Evolutionary conservation across 768 basidiomycete genomes (phyloP).

Genomic region (Coprinopsis cinerea): DNA sequence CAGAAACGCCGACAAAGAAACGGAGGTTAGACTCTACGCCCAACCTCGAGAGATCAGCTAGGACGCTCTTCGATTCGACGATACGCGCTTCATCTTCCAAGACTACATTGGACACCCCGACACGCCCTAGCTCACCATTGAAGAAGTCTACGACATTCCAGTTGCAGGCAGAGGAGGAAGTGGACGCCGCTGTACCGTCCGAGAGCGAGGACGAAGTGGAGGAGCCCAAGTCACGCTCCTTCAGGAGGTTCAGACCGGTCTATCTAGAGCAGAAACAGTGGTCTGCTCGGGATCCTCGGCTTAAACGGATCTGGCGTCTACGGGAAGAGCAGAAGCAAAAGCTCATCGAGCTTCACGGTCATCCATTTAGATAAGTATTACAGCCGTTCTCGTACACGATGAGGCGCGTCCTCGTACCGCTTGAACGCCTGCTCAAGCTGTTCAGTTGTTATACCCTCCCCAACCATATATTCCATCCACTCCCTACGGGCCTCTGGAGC

Average conservation of each 20-base stretch:
- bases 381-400: no score
- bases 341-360: conserved; percentile 1
- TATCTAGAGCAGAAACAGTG: conserved; percentile 10
- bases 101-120: not conserved
- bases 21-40: conserved; percentile 2
- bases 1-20: conserved; percentile 11
- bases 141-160: not conserved
- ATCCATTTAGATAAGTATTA: no score
- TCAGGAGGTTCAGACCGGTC: conserved; percentile 10
- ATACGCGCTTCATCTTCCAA: conserved; percentile 4
- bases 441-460: no score
- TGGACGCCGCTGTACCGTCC: conserved; percentile 1
- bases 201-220: conserved; percentile 3
- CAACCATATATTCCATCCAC: no score
- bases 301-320: conserved; percentile 23
- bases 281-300: conserved; percentile 9
- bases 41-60: not conserved
- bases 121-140: not conserved
- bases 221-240: not conserved
- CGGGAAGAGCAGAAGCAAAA: conserved; percentile 25
- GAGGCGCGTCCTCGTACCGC: no score
- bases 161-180: not conserved
- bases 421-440: no score
- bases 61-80: not conserved
- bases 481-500: no score